phyloP scores from a whole-genome alignment of 805 yeast species.

The Saccharomycopsis vini region DNA sequence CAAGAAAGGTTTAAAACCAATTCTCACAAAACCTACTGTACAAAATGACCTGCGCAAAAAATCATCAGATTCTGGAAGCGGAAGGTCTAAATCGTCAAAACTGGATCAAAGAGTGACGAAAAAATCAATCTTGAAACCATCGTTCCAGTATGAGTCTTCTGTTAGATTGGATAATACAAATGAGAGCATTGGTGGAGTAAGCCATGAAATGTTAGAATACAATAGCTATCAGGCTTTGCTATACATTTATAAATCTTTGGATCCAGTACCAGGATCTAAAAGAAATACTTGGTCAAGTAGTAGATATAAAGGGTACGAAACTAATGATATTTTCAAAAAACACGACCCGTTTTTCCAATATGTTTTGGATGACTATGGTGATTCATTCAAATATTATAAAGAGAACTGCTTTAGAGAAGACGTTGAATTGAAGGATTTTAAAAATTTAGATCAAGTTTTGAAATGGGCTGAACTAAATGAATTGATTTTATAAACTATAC shows the following conservation, averaged over 20 bases:
- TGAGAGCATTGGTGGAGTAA: too few species aligned
- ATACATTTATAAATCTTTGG: conserved; percentile 27
- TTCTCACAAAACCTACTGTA: too few species aligned
- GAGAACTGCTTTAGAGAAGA: conserved; percentile 18
- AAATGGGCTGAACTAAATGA: conserved; percentile 20
- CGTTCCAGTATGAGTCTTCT: too few species aligned
- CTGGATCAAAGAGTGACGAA: too few species aligned
- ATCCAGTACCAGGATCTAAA: conserved; percentile 25
- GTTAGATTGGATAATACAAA: too few species aligned
- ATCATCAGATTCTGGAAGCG: too few species aligned
- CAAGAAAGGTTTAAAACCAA: conserved; percentile 25
- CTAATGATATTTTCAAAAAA: too few species aligned
- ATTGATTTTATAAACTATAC: conserved; percentile 2
- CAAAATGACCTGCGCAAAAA: too few species aligned
- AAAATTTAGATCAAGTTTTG: conserved; percentile 22
- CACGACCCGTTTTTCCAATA: conserved; percentile 12
- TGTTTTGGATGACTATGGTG: conserved; percentile 13
- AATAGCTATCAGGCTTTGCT: conserved; percentile 19
- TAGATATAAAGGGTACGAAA: conserved; percentile 5
- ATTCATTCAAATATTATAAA: conserved; percentile 7
- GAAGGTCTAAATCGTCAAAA: too few species aligned
- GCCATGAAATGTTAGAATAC: conserved; percentile 21
- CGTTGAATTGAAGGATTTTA: conserved; percentile 24
- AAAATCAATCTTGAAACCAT: too few species aligned
- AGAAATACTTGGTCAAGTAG: conserved; percentile 21